Evolutionary conservation across 352 stramenopile species (phyloP), one percentile per base, ranked within the genome.

Genomic region (Pythium myriotylum): DNA sequence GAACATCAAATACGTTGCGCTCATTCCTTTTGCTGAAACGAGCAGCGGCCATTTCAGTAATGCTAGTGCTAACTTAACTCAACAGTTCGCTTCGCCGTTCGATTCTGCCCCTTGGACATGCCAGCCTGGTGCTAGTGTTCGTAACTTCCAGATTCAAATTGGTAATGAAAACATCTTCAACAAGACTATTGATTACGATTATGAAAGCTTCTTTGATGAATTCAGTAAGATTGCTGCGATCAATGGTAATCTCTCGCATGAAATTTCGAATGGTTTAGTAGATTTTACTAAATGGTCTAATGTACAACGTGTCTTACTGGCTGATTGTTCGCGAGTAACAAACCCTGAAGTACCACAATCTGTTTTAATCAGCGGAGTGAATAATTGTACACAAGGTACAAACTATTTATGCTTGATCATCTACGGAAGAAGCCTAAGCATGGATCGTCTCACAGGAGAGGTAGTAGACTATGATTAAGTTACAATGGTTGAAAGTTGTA

Each of bases 111-210:
- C 67, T 20, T 68, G 67, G 67, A 74, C 67, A 8, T 62, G n/a
- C 27, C 52, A 65, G 35, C 46, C 67, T 37, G 67, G 67, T 47
- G n/a, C 33, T 33, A 56, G 7, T 33, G 27, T 70, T 46, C 54
- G 54, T 40, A 61, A 56, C 40, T 65, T 70, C 32, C 62, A 70
- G 39, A 57, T 74, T 3, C 50, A 64, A 19, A 43, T 74, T 7
- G 61, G 67, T 59, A 74, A 74, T 35, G 19, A 59, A 20, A 74
- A 70, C 47, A 62, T 71, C 2, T 74, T 74, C 45, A 40, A 40
- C n/a, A 68, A 74, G 33, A 58, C 59, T 22, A 48, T 62, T 4
- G 57, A 62, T 32, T 74, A 68, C 19, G 61, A 70, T 23, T 74
- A 49, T 24, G 52, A 67, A 49, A 22, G 33, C 7, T 70, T 61